Evolutionary conservation across 2,329 filamentous ascomycete genomes (phyloP), one percentile per base, ranked within the genome.

Genomic region (Monosporascus cannonballus): DNA sequence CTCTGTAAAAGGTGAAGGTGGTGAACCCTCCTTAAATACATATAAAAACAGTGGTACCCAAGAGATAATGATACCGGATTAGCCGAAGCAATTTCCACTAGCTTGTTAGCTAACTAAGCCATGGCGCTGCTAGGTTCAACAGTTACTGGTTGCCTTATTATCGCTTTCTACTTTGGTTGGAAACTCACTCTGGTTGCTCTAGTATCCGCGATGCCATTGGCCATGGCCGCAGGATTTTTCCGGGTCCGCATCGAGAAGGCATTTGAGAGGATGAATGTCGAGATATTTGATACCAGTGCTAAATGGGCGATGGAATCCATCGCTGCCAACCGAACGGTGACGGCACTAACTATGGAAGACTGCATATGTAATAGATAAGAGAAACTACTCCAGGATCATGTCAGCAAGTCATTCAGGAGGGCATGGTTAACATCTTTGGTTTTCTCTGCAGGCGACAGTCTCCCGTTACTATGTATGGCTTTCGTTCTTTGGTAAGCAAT

Each of bases 251-350:
- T 64, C 3, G 65, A 68, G 48, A 66, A 62, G 48, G 45, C 51
- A 6, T 64, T 68, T 47, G 64, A 65, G 39, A 56, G 52, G 37
- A 62, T 87, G 75, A 89, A 86, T 59, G 76, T 81, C 6, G 76
- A 76, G 11, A 83, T 89, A 0, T 90, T 89, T 59, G 76, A 80
- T 6, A 81, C 86, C 57, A 89, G 85, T 61, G 87, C 87, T 20
- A 83, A 87, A 60, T 90, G 90, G 59, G 87, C 86, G 0, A 81
- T 85, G 0, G 88, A 92, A 64, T 83, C 86, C 3, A 85, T 91
- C 30, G 80, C 83, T 1, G 87, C 87, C 0, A 89, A 89, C 63
- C 77, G 87, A 7, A 91, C 87, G 0, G 87, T 91, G 1, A 75
- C 84, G 0, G 78, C 85, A 1, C 71, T 91, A 14, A 87, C 84